Base-by-base conservation (phyloP, 1,284 basidiomycete species). In the Coniophora puteana region DNA sequence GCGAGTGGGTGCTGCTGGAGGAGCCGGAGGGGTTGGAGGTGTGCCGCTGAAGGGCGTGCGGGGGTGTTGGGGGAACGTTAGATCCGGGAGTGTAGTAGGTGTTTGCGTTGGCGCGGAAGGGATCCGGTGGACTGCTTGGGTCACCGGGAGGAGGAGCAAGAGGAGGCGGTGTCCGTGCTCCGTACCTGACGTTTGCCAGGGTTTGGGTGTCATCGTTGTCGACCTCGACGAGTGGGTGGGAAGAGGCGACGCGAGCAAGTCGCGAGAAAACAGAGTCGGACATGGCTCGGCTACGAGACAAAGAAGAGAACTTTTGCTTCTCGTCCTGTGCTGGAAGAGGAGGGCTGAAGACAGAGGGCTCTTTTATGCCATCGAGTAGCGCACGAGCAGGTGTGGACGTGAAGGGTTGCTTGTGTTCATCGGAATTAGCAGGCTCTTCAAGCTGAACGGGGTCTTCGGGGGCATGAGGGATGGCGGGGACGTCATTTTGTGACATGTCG, bases 51-150 rank as follows among this genome's bases (percentile, higher is more conserved):
- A 13, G 65, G 1, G 49, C 65, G 28, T 66, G 67, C 0, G 81
- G 82, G 13, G 83, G 83, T 0, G 83, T 83, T 0, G 72, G 69
- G 0, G 84, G 82, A 23, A 83, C 78, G 65, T 80, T 74, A 4
- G 75, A 76, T 43, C 82, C 81, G 4, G 83, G 78, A 0, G 80
- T 82, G 53, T 85, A 88, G 53, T 86, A 87, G 0, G 84, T 84
- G 18, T 69, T 79, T n/a, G 84, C 81, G 51, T 84, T 67, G 2
- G 75, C 76, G 21, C 75, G 74, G 63, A 88, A 87, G 1, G 84
- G 84, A 53, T 88, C 84, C 5, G 81, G 79, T 8, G 68, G 48
- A 59, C 52, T 59, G 67, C 33, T 68, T 69, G 21, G 63, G 51
- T 4, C 57, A 50, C 13, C 38, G 51, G 17, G 41, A 34, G 7